phyloP scores from a whole-genome alignment of 75 land plant genomes.

The Picea sitchensis region DNA sequence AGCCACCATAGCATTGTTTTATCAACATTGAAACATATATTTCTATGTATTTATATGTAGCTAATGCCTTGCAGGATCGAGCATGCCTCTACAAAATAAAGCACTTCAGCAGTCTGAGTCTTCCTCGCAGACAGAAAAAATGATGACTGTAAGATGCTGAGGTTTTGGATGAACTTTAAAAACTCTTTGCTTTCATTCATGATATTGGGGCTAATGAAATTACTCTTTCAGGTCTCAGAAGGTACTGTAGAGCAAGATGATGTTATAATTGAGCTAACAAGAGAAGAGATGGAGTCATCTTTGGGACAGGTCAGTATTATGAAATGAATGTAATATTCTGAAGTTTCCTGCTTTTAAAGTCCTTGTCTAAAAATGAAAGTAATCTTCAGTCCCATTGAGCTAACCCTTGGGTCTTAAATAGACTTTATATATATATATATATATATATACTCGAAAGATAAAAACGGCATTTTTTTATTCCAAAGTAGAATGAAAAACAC shows the following conservation, averaged over 20 bases:
- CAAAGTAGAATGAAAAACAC: too few relatives aligned
- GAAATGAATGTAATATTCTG: neutral
- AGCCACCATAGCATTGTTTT: neutral
- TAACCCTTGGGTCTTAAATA: too few relatives aligned
- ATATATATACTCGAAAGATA: too few relatives aligned
- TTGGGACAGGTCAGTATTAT: slow-evolving; percentile 9
- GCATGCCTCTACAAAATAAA: neutral
- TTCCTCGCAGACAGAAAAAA: slow-evolving; percentile 29
- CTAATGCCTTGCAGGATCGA: neutral
- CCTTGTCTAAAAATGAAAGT: neutral
- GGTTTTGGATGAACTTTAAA: neutral
- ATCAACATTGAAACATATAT: neutral
- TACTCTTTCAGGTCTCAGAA: neutral
- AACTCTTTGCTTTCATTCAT: neutral
- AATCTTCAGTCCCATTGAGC: too few relatives aligned
- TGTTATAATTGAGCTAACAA: neutral
- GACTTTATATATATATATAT: too few relatives aligned
- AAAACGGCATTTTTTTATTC: too few relatives aligned
- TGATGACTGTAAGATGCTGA: slow-evolving; percentile 8
- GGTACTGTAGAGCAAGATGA: neutral
- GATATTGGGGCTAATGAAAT: neutral
- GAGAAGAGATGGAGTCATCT: slow-evolving; percentile 3
- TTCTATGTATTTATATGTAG: neutral
- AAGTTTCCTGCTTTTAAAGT: neutral
- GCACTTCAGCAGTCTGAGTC: neutral